Conservation (phyloP, 306 rosid genomes). For the Cucurbita moschata region DNA sequence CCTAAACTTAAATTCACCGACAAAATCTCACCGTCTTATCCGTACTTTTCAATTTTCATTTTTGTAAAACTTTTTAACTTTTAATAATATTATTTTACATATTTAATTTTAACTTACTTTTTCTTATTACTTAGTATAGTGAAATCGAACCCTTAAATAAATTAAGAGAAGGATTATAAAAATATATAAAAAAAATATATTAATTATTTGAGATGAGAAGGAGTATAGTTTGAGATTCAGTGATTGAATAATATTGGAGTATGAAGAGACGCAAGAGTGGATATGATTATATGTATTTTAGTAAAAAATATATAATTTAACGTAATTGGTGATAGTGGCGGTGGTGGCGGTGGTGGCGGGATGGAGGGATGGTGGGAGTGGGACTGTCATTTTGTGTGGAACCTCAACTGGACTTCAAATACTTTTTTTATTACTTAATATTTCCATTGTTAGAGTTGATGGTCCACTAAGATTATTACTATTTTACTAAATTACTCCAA, state of each 20-base stretch:
- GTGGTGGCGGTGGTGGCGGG: not conserved
- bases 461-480: not conserved
- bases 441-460: not conserved
- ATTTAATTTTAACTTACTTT: not conserved
- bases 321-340: not conserved
- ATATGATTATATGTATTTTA: too few species aligned
- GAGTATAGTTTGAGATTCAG: too few species aligned
- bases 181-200: too few species aligned
- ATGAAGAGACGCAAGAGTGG: too few species aligned
- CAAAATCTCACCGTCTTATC: conserved; percentile 19
- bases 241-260: too few species aligned
- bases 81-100: not conserved
- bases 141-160: too few species aligned
- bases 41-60: not conserved
- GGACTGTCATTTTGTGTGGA: not conserved
- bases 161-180: too few species aligned
- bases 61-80: not conserved
- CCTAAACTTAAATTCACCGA: conserved; percentile 32
- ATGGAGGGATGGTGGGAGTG: not conserved
- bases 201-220: too few species aligned
- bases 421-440: not conserved
- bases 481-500: not conserved
- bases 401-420: not conserved
- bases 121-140: not conserved
- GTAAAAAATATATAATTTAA: not conserved